Conservation (phyloP, 345 rosid species). For the Salix purpurea region DNA sequence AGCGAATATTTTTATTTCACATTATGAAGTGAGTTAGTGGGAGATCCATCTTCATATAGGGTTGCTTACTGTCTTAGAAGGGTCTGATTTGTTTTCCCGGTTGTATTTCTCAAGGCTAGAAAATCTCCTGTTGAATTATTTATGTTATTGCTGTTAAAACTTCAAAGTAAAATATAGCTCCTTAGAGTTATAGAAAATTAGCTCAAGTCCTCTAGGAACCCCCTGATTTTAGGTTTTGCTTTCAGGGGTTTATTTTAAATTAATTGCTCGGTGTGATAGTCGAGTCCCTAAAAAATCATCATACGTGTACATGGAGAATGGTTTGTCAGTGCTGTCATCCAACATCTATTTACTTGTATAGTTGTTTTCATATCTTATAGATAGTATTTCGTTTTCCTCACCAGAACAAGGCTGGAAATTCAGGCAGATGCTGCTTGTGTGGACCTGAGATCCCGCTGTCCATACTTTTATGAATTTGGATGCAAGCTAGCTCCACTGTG, state of each 20-base stretch:
- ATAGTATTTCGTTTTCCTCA: neutral
- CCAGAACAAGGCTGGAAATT: slow-evolving; percentile 75
- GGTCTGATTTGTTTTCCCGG: neutral
- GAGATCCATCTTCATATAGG: neutral
- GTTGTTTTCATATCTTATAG: neutral
- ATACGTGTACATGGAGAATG: neutral
- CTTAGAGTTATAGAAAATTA: neutral
- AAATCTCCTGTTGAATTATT: neutral
- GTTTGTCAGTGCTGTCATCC: neutral
- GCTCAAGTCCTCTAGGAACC: neutral
- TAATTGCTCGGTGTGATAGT: neutral
- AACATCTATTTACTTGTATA: neutral
- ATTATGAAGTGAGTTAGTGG: neutral
- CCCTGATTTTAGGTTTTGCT: neutral
- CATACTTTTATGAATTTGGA: slow-evolving; percentile 76
- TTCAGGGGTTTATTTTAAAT: too few relatives aligned
- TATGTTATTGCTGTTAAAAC: neutral
- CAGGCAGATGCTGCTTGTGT: slow-evolving; percentile 88
- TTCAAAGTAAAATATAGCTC: neutral
- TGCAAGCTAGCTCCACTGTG: slow-evolving; percentile 80
- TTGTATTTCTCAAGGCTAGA: neutral
- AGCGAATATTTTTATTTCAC: neutral
- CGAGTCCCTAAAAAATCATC: neutral
- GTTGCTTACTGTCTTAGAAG: neutral
- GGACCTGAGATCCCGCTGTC: slow-evolving; percentile 73